Base-by-base conservation (phyloP, 768 basidiomycete genomes). In the Lentinula lateritia region DNA sequence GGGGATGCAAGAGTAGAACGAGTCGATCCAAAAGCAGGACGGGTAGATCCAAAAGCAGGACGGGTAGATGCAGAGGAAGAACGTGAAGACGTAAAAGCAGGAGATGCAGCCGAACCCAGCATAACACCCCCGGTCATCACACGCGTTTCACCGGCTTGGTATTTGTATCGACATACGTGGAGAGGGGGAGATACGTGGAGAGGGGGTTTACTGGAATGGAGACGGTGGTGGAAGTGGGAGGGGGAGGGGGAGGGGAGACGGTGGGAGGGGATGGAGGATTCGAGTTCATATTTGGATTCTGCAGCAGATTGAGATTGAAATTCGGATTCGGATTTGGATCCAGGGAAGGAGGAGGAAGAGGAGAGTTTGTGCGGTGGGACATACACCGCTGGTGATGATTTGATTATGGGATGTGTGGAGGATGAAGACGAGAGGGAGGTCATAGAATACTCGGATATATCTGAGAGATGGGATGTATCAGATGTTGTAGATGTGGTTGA, bases 51-150 rank as follows among this genome's bases (percentile, higher is more conserved):
- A n/a, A n/a, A n/a, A n/a, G n/a, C n/a, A n/a, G n/a, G n/a, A n/a
- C n/a, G n/a, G n/a, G n/a, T n/a, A n/a, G n/a, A n/a, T n/a, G n/a
- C n/a, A n/a, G n/a, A n/a, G n/a, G n/a, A n/a, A n/a, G n/a, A n/a
- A n/a, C n/a, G n/a, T n/a, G n/a, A n/a, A n/a, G n/a, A n/a, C n/a
- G n/a, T n/a, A n/a, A n/a, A n/a, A n/a, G n/a, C n/a, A n/a, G n/a
- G n/a, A n/a, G n/a, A n/a, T n/a, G n/a, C n/a, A n/a, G n/a, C n/a
- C 23, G 18, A 35, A 36, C 59, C 59, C 6, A 60, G 39, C 59
- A 60, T 60, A 23, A 60, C 59, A 16, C 59, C 59, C 23, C 59
- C 59, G 6, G 46, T 50, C 48, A 60, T 50, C 5, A 60, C 59
- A 20, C 46, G 35, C 34, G 59, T 60, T 50, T 60, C 32, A 8